Conservation (phyloP, 2,329 filamentous ascomycete genomes). For the Sclerotinia glacialis region DNA sequence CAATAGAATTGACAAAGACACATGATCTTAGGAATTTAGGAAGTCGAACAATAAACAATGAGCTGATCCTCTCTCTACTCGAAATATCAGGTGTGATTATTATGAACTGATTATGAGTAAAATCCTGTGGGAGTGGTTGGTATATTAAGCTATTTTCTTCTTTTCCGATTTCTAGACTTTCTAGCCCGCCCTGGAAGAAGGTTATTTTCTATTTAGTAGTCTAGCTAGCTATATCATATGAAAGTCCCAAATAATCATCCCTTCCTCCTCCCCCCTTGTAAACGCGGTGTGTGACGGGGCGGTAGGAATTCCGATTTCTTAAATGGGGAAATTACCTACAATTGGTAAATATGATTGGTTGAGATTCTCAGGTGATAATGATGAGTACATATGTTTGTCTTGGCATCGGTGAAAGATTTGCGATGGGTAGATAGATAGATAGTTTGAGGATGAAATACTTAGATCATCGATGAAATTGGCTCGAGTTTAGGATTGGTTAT, state of each 20-base stretch:
- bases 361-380: background rate
- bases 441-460: background rate
- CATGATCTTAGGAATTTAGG: background rate
- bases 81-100: background rate
- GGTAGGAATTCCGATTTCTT: background rate
- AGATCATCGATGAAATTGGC: too few species aligned
- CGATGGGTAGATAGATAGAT: background rate
- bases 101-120: too few species aligned
- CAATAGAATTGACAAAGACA: background rate
- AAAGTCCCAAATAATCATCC: background rate
- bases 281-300: background rate
- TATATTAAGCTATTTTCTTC: too few species aligned
- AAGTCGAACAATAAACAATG: background rate
- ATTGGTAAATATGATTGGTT: background rate
- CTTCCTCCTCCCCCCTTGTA: background rate
- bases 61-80: background rate
- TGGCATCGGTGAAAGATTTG: slow-evolving; percentile 14
- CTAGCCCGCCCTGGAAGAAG: background rate
- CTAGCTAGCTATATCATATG: background rate
- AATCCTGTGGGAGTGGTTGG: too few species aligned
- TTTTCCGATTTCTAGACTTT: background rate
- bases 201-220: too few species aligned
- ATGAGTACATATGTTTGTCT: background rate
- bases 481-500: background rate
- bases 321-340: too few species aligned